These are phyloP conservation scores for Xylaria sp. DNA, from an alignment of 2,329 filamentous ascomycete species.

Conservation along the genomic window DNA sequence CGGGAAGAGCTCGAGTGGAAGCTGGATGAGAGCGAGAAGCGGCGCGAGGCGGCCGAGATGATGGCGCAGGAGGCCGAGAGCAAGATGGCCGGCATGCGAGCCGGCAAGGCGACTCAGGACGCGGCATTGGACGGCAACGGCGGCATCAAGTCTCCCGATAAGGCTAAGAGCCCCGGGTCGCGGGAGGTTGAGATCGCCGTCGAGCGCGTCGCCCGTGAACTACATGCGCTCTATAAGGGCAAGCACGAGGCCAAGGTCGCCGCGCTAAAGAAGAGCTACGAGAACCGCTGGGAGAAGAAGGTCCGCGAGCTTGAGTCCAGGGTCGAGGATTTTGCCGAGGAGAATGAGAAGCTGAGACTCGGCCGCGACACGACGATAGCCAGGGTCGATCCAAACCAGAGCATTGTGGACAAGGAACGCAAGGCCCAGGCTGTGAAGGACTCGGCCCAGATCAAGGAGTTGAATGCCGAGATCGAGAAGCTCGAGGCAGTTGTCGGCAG, in stretches of 20 bases:
- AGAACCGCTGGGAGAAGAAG: conserved; percentile 87
- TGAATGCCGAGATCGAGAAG: conserved; percentile 74
- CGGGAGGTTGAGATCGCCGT: conserved; percentile 81
- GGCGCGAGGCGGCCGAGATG: conserved; percentile 72
- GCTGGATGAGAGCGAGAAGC: conserved; percentile 75
- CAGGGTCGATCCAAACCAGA: conserved; percentile 53
- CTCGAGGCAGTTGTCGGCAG: conserved; percentile 72
- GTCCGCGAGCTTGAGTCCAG: conserved; percentile 75
- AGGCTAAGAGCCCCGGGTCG: conserved; percentile 41
- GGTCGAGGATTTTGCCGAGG: conserved; percentile 68
- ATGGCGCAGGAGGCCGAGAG: conserved; percentile 76
- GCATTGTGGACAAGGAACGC: conserved; percentile 54
- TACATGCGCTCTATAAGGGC: conserved; percentile 91
- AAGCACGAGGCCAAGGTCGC: conserved; percentile 97
- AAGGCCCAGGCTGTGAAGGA: conserved; percentile 64
- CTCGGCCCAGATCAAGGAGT: conserved; percentile 67
- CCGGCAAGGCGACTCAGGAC: conserved; percentile 55
- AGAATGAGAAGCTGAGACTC: conserved; percentile 73
- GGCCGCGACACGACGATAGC: conserved; percentile 69
- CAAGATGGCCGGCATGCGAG: conserved; percentile 74
- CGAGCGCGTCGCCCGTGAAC: conserved; percentile 89
- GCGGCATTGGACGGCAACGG: conserved; percentile 26
- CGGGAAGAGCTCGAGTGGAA: conserved; percentile 76
- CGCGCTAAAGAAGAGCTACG: conserved; percentile 83
- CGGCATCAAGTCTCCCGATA: conserved; percentile 42